phyloP scores from a whole-genome alignment of 352 stramenopile species.

The Pythium grandisporangium region DNA sequence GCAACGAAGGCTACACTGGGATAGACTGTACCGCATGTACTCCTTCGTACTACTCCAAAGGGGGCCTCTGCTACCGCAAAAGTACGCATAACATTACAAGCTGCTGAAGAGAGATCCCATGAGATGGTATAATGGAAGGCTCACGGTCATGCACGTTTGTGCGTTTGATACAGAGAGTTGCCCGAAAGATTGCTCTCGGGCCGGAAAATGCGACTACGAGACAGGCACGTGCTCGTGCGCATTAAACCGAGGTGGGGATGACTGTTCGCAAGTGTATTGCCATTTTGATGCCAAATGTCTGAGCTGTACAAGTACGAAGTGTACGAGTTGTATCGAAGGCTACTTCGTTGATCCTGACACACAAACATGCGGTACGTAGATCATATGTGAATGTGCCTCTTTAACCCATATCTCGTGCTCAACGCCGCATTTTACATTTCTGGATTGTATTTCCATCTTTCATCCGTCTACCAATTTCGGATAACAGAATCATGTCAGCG shows the following conservation, averaged over 20 bases:
- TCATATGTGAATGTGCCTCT: not conserved
- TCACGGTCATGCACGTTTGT: not conserved
- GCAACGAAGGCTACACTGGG: constrained; percentile 91
- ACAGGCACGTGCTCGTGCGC: constrained; percentile 82
- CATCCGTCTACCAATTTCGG: not conserved
- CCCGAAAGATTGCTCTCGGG: constrained; percentile 83
- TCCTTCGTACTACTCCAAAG: constrained; percentile 79
- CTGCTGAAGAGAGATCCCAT: no score
- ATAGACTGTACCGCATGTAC: constrained; percentile 84
- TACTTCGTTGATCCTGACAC: constrained; percentile 74
- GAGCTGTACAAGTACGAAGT: constrained; percentile 73
- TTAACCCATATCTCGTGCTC: not conserved
- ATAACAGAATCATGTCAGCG: constrained; percentile 61
- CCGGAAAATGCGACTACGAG: constrained; percentile 83
- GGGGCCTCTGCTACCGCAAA: constrained; percentile 86
- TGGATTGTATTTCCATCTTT: no score
- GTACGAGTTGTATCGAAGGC: constrained; percentile 78
- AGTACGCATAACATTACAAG: no score
- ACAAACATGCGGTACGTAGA: constrained; percentile 52
- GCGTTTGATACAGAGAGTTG: constrained; percentile 46
- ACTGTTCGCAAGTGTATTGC: constrained; percentile 74
- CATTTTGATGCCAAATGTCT: constrained; percentile 81
- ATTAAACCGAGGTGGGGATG: constrained; percentile 49
- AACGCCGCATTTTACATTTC: not conserved
- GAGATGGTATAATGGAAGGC: not conserved